phyloP scores from a whole-genome alignment of 1,284 basidiomycete genomes.

The Apiotrichum montevideense region DNA sequence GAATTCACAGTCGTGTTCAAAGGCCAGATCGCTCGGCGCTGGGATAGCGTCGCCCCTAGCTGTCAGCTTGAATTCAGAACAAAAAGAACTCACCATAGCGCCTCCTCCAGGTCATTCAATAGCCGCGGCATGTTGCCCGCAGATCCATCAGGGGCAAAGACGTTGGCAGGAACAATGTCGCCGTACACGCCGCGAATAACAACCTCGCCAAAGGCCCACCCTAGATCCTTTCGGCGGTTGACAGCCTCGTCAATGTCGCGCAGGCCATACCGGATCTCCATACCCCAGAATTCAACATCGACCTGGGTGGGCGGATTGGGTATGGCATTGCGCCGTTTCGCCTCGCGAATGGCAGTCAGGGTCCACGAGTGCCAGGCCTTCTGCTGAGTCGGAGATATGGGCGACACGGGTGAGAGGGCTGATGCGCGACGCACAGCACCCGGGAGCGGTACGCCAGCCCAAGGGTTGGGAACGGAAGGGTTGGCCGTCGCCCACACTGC shows the following conservation, averaged over 20 bases:
- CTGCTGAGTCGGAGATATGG: not conserved
- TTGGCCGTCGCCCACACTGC: constrained; percentile 32
- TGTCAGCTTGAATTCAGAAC: not conserved
- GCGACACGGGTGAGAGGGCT: not conserved
- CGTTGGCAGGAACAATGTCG: constrained; percentile 26
- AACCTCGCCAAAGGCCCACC: constrained; percentile 32
- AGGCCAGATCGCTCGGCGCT: constrained; percentile 36
- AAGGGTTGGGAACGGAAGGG: constrained; percentile 17
- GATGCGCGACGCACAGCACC: constrained; percentile 1
- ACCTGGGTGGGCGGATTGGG: constrained; percentile 13
- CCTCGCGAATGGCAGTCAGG: constrained; percentile 37
- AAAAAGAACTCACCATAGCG: constrained; percentile 28
- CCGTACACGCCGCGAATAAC: constrained; percentile 31
- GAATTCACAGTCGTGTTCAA: constrained; percentile 35
- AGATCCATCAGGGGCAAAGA: constrained; percentile 18
- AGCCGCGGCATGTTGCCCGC: constrained; percentile 33
- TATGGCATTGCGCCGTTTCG: constrained; percentile 26
- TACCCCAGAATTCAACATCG: constrained; percentile 34
- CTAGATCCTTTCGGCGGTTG: constrained; percentile 36
- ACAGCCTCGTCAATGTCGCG: constrained; percentile 40
- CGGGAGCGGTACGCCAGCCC: constrained; percentile 10
- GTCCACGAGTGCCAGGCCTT: constrained; percentile 28
- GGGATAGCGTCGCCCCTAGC: constrained; percentile 40
- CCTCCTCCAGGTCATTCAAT: constrained; percentile 42
- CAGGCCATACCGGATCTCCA: constrained; percentile 33